Evolutionary conservation across 1,284 basidiomycete species (phyloP), one percentile per base, ranked within the genome.

Genomic region (Apiotrichum mycotoxinovorans): DNA sequence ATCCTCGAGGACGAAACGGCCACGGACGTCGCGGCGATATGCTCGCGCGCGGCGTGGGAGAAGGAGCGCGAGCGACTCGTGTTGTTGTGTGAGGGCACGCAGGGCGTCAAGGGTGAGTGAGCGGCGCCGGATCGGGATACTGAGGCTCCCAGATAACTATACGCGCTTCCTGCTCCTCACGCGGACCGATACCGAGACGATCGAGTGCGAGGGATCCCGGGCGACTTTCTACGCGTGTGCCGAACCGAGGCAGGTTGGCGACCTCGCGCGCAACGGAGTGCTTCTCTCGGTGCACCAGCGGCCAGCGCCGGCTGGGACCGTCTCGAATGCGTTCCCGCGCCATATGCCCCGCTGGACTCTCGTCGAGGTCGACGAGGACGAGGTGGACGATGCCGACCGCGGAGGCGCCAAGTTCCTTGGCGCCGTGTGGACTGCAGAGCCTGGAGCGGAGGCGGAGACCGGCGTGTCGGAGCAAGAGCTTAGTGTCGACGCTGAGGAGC

Each of bases 81-180:
- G 42, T 49, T 76, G 3, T 52, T 73, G 14, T 57, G 58, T 17
- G 69, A 70, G 37, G 73, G 74, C 0, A 73, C 74, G 4, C 76
- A 78, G 57, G 69, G 64, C 14, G 66, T 70, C 8, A 52, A 63
- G 15, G 60, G 75, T 75, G 58, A 65, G 75, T 69, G 10, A 9
- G 1, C 5, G 11, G 18, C 33, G 12, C 11, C 34, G 9, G 20
- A 12, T 8, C 27, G 11, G 18, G 8, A 11, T n/a, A 25, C 52
- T 59, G 42, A 59, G 37, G 9, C n/a, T n/a, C n/a, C 2, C n/a
- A 77, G 77, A 69, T 52, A 78, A 78, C 56, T 73, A 60, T 48
- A 78, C 77, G 4, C 71, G 75, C 20, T 78, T 78, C 63, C 38
- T 78, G 27, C 64, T 77, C 15, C 59, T 78, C 10, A 50, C 60